These are phyloP conservation scores for Emergomyces pasteurianus DNA, from an alignment of 2,329 filamentous ascomycete species.

Conservation along the genomic window DNA sequence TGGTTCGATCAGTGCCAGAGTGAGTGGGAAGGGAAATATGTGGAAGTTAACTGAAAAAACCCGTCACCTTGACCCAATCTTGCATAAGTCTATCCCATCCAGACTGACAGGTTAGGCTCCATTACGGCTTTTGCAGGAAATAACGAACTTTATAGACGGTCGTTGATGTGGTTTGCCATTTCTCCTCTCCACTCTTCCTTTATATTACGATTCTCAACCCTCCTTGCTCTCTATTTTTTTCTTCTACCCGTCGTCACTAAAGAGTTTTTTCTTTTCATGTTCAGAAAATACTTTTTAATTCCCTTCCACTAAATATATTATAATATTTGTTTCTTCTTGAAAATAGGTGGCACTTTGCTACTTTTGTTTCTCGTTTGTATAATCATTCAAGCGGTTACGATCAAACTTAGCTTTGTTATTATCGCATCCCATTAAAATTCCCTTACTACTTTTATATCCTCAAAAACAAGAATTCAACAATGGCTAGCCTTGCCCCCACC, in stretches of 20 bases:
- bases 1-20: conserved; percentile 20
- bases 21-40: conserved; percentile 13
- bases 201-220: conserved; percentile 6
- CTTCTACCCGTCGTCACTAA: neutral
- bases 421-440: neutral
- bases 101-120: conserved; percentile 27
- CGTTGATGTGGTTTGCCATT: neutral
- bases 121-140: conserved; percentile 7
- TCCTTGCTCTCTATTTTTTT: neutral
- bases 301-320: neutral
- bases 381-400: neutral
- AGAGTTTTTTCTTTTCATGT: neutral
- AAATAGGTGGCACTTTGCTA: conserved; percentile 1
- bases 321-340: neutral
- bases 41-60: conserved; percentile 17
- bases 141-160: conserved; percentile 1
- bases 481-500: conserved; percentile 13
- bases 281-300: neutral
- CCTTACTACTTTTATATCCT: conserved; percentile 2
- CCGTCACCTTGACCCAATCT: conserved; percentile 20
- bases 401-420: neutral
- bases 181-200: neutral
- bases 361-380: neutral
- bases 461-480: conserved; percentile 2
- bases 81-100: conserved; percentile 28